phyloP scores from a whole-genome alignment of 2,329 filamentous ascomycete species.

The Colletotrichum somersetense region DNA sequence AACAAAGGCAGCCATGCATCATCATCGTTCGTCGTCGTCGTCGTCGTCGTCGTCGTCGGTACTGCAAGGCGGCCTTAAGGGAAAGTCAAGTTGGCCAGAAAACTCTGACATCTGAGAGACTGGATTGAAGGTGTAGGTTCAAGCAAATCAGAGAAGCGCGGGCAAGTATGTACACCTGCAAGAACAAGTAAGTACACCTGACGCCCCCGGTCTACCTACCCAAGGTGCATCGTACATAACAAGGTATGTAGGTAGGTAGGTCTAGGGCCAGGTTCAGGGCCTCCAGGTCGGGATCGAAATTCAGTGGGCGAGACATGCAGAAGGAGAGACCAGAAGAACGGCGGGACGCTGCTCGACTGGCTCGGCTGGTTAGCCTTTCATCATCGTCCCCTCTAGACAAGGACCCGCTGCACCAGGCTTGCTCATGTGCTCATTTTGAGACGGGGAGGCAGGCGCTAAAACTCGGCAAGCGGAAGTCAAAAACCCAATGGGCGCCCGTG shows the following conservation, averaged over 20 bases:
- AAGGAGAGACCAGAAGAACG: constrained; percentile 7
- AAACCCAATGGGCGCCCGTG: constrained; percentile 33
- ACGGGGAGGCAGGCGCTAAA: constrained; percentile 56
- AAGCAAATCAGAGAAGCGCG: no score
- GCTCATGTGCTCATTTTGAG: constrained; percentile 63
- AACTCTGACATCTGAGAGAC: not conserved
- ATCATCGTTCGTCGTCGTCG: no score
- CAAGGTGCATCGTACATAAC: no score
- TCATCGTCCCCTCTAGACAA: constrained; percentile 38
- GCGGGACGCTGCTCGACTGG: constrained; percentile 24
- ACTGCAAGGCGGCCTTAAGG: not conserved
- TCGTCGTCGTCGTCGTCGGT: not conserved
- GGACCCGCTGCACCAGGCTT: constrained; percentile 57
- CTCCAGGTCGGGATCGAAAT: not conserved
- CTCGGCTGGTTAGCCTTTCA: constrained; percentile 38
- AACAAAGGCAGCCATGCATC: not conserved
- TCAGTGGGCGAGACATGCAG: constrained; percentile 11
- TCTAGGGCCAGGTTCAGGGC: constrained; percentile 5
- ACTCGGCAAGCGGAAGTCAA: constrained; percentile 54
- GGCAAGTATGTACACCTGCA: not conserved
- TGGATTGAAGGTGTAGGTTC: not conserved
- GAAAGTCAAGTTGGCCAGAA: not conserved
- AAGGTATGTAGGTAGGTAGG: no score
- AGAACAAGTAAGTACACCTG: not conserved
- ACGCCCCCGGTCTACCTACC: not conserved